Conservation (phyloP, 306 rosid genomes). For the Castanea sativa region DNA sequence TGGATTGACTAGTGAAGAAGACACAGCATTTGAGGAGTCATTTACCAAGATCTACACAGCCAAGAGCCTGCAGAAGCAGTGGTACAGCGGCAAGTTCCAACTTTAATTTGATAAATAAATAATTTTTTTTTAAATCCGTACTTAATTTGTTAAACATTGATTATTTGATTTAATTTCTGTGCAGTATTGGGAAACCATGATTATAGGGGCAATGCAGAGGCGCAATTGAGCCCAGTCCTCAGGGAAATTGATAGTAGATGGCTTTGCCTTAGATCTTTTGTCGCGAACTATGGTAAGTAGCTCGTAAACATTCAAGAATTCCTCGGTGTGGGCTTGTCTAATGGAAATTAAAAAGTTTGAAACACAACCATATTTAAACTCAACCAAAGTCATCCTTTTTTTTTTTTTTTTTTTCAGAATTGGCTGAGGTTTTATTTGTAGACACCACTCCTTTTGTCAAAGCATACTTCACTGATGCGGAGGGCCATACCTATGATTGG, state of each 20-base stretch:
- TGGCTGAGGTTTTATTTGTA: slow-evolving; percentile 49
- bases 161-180: neutral
- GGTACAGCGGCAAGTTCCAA: slow-evolving; percentile 50
- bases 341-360: neutral
- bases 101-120: neutral
- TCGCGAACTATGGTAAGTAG: slow-evolving; percentile 42
- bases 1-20: slow-evolving; percentile 36
- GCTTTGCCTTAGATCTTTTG: slow-evolving; percentile 54
- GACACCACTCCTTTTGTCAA: slow-evolving; percentile 58
- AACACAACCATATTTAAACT: neutral
- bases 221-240: slow-evolving; percentile 45
- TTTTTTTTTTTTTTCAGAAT: slow-evolving; percentile 19
- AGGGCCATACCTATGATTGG: slow-evolving; percentile 45
- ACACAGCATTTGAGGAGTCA: slow-evolving; percentile 44
- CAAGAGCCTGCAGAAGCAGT: slow-evolving; percentile 45
- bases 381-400: neutral
- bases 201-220: slow-evolving; percentile 52
- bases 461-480: slow-evolving; percentile 33
- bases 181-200: slow-evolving; percentile 66
- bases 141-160: neutral
- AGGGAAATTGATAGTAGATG: slow-evolving; percentile 47
- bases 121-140: no score
- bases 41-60: slow-evolving; percentile 44
- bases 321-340: neutral
- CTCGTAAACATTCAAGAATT: neutral